Conservation (phyloP, 2,329 filamentous ascomycete species). For the Colletotrichum sp. region DNA sequence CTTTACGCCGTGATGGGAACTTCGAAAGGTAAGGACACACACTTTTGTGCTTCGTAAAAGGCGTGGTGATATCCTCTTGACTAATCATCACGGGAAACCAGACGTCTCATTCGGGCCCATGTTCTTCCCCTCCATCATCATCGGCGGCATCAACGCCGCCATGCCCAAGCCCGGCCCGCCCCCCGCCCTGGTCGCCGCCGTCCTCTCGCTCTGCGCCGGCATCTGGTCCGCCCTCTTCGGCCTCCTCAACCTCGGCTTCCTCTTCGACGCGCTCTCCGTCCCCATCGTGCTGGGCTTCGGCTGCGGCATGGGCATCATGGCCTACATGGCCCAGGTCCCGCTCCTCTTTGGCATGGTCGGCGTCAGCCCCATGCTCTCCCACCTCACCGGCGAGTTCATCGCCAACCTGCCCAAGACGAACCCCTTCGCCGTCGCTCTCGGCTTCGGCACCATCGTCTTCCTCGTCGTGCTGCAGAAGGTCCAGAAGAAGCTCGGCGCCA, state of each 20-base stretch:
- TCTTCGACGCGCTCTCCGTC: neutral
- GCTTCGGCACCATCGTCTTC: neutral
- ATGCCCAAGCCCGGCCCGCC: neutral
- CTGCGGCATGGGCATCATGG: neutral
- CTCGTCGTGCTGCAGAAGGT: neutral
- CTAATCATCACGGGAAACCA: rapidly evolving
- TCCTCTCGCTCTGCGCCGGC: neutral
- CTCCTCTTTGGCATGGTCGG: neutral
- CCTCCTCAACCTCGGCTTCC: neutral
- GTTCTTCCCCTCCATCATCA: neutral
- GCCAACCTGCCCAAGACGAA: neutral
- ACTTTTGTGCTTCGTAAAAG: neutral
- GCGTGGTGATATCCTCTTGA: rapidly evolving
- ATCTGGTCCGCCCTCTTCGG: neutral
- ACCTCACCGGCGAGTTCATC: neutral
- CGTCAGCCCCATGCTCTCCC: neutral
- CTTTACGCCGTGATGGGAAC: neutral
- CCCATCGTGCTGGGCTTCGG: neutral
- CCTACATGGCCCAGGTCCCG: neutral
- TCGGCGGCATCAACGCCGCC: neutral
- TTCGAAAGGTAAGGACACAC: neutral
- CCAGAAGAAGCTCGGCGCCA: neutral
- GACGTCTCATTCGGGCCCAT: neutral
- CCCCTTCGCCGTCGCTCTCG: neutral
- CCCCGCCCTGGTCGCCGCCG: neutral